Evolutionary conservation across 2,329 filamentous ascomycete species (phyloP), one percentile per base, ranked within the genome.

Genomic region (Ophiostoma triangulosporum): DNA sequence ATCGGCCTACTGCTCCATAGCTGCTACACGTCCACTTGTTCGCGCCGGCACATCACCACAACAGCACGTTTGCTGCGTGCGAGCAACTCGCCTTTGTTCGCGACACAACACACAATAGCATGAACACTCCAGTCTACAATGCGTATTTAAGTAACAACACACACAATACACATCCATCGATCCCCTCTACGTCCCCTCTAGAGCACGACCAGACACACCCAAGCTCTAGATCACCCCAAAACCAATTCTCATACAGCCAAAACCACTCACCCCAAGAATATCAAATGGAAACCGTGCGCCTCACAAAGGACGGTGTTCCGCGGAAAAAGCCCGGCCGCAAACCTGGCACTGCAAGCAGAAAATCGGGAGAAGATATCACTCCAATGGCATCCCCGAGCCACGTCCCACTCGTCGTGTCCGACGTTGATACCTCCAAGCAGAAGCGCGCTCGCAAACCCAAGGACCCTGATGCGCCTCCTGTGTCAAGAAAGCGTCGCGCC

Each of bases 271-370:
- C 17, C n/a, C 12, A 7, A 11, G 38, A 20, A 14, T 31, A 48
- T n/a, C 6, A 52, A 57, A 64, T 70, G 58, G 59, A 68, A 61
- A 66, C 65, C 59, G 72, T 75, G 27, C 72, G 70, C 57, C 66
- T 81, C 51, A 81, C 77, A 0, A 77, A 77, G 26, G 77, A 77
- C 51, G 78, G 78, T 11, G 62, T 78, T 6, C 77, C 78, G 0
- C 68, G 79, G 4, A 81, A 81, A 67, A 84, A 83, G 67, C 78
- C 80, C 20, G 80, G 79, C 22, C 75, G 80, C 50, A 84, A 84
- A 63, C 78, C 80, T 62, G 84, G 74, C 62, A 77, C 70, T 5
- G 57, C 62, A 36, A 61, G 61, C 32, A 66, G 63, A 54, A 60
- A 59, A 46, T 46, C 43, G 48, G 56, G 57, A 12, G 53, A 53